phyloP scores from a whole-genome alignment of 139 green algal species.

The Microglena sp. region DNA sequence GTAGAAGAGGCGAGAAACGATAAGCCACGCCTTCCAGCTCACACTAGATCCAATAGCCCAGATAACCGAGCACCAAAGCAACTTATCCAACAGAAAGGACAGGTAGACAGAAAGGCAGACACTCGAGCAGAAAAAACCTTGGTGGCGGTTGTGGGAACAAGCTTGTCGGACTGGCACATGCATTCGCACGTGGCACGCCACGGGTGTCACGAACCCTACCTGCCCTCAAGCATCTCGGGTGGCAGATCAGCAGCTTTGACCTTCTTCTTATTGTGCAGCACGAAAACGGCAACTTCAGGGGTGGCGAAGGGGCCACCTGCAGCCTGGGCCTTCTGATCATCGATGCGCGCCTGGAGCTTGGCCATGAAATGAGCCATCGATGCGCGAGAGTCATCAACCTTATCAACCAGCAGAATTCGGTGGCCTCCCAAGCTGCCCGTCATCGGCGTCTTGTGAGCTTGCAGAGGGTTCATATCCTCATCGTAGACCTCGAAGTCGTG shows the following conservation, averaged over 20 bases:
- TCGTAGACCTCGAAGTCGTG: constrained; percentile 8
- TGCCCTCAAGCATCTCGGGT: constrained; percentile 3
- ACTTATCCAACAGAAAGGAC: too few species aligned
- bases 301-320: not conserved
- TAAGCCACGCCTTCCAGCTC: too few species aligned
- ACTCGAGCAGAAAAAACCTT: too few species aligned
- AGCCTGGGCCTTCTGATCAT: not conserved
- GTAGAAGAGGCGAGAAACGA: too few species aligned
- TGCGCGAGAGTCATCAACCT: constrained; percentile 10
- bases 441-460: not conserved
- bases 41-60: too few species aligned
- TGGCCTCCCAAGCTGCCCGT: constrained; percentile 9
- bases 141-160: too few species aligned
- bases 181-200: too few species aligned
- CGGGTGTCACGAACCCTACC: too few species aligned
- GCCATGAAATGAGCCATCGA: constrained; percentile 7
- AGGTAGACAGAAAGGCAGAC: too few species aligned
- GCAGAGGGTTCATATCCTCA: constrained; percentile 11
- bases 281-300: constrained; percentile 13
- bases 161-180: too few species aligned
- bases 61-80: too few species aligned
- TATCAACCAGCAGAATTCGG: constrained; percentile 16
- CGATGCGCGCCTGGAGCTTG: constrained; percentile 2
- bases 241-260: constrained; percentile 13
- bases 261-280: constrained; percentile 18